Evolutionary conservation across 768 basidiomycete genomes (phyloP).

Genomic region (Wakefieldia striispora): DNA sequence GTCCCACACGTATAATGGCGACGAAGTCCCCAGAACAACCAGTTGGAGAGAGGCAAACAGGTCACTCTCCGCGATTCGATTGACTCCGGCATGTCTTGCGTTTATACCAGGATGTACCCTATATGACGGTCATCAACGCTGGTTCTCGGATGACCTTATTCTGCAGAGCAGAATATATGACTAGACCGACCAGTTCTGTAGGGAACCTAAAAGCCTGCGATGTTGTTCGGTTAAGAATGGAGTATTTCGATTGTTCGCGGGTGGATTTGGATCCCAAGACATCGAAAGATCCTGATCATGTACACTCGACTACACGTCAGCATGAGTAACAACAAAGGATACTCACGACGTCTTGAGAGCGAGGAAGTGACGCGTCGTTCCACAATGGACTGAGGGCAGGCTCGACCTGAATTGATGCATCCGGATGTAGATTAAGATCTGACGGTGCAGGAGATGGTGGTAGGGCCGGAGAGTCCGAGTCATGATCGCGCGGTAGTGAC

Average conservation of each 20-base stretch:
- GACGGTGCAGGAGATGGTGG: not conserved
- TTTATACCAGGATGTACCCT: slow-evolving; percentile 51
- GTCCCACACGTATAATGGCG: slow-evolving; percentile 67
- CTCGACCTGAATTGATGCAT: not conserved
- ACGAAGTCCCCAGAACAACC: slow-evolving; percentile 66
- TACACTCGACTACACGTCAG: slow-evolving; percentile 5
- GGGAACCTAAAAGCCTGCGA: slow-evolving; percentile 47
- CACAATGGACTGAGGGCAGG: slow-evolving; percentile 12
- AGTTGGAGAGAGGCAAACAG: slow-evolving; percentile 53
- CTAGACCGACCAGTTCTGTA: slow-evolving; percentile 55
- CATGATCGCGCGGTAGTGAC: too few species aligned
- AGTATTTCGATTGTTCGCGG: slow-evolving; percentile 37
- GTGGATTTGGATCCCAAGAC: slow-evolving; percentile 60
- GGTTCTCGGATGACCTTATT: not conserved
- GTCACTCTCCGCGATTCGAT: slow-evolving; percentile 46
- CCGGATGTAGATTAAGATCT: not conserved
- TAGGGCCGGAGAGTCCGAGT: not conserved
- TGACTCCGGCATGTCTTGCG: slow-evolving; percentile 36
- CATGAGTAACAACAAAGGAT: not conserved
- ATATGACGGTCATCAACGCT: slow-evolving; percentile 6
- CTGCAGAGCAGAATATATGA: not conserved
- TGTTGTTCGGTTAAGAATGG: slow-evolving; percentile 73
- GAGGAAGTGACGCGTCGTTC: slow-evolving; percentile 15
- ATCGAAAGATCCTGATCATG: slow-evolving; percentile 44
- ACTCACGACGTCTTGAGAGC: slow-evolving; percentile 15